Base-by-base conservation (phyloP, 2,329 filamentous ascomycete genomes). In the Ophiostoma novo-ulmi region DNA sequence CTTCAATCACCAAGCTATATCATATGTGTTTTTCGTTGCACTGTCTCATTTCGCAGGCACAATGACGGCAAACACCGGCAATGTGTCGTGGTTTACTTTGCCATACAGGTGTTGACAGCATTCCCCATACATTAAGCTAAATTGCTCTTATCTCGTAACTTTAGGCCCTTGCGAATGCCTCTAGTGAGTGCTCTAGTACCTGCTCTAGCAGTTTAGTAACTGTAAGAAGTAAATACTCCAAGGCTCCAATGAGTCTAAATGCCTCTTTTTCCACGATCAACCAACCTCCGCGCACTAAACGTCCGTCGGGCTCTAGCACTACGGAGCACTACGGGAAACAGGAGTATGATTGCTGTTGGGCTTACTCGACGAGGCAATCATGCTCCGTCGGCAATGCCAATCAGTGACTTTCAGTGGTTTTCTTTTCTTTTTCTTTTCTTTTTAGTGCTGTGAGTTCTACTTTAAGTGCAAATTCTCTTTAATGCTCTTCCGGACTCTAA, bases 201-300 rank as follows among this genome's bases (percentile, higher is more conserved):
- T 48, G 44, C 44, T 48, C 44, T 20, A 48, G 44, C 44, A 48
- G 44, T 20, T 20, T 48, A 20, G 44, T 48, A 48, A 48, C 44
- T 48, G 44, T 48, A 48, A 48, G 44, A 48, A 48, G 44, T 48
- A 48, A 20, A 48, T 20, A n/a, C 41, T 44, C 41, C 41, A 44
- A 44, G 41, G 44, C 44, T 48, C 44, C 7, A n/a, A 11, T 7
- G 14, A 48, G 44, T 48, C n/a, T 26, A 58, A 55, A 26, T 26
- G 52, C 52, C 8, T 26, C 0, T 58, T 58, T 58, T 58, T 58
- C 52, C n/a, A 58, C 52, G 52, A 58, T 58, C 52, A 58, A 7
- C 52, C 52, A 58, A 58, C 14, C n/a, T 58, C 52, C 52, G 52
- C 52, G n/a, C 52, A 58, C 52, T 58, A 58, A 4, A 22, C 52